A percentile compares a stretch with the other conserved stretches of the same genome.
Evolutionary conservation across 441 rosid species (phyloP).

Genomic region (Croton setiger): DNA sequence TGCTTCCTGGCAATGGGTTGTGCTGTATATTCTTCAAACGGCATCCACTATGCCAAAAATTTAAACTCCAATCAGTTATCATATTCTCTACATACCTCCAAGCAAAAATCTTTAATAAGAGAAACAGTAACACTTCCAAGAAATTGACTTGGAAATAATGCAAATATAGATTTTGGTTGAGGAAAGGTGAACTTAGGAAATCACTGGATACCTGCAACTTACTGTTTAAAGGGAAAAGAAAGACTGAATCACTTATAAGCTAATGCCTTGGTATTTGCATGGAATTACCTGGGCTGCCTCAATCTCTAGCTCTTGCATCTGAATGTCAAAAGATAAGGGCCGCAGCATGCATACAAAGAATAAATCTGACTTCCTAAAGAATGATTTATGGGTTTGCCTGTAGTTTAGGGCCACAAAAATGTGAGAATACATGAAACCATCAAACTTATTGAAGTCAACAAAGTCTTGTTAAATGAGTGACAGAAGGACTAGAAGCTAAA

Average conservation of each 20-base stretch:
- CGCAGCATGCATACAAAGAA: conserved; percentile 73
- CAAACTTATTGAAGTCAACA: conserved; percentile 3
- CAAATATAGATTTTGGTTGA: background rate
- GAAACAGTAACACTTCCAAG: background rate
- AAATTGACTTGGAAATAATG: background rate
- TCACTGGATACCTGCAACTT: background rate
- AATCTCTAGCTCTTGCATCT: conserved; percentile 72
- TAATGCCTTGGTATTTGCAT: background rate
- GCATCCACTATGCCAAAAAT: conserved; percentile 64
- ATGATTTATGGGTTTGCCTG: conserved; percentile 69
- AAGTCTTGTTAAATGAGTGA: background rate
- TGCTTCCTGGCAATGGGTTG: conserved; percentile 58
- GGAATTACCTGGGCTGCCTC: conserved; percentile 75
- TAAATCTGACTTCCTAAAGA: conserved; percentile 72
- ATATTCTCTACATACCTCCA: background rate
- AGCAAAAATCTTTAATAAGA: background rate
- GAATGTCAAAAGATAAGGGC: conserved; percentile 64
- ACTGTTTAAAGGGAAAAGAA: background rate
- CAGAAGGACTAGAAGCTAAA: background rate
- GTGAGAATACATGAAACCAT: background rate
- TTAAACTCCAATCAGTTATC: background rate
- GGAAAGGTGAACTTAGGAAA: background rate
- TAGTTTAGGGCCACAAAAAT: conserved; percentile 14
- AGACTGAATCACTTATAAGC: background rate
- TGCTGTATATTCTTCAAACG: conserved; percentile 58